Conservation (phyloP, 2,329 filamentous ascomycete genomes). For the Zymoseptoria ardabiliae region DNA sequence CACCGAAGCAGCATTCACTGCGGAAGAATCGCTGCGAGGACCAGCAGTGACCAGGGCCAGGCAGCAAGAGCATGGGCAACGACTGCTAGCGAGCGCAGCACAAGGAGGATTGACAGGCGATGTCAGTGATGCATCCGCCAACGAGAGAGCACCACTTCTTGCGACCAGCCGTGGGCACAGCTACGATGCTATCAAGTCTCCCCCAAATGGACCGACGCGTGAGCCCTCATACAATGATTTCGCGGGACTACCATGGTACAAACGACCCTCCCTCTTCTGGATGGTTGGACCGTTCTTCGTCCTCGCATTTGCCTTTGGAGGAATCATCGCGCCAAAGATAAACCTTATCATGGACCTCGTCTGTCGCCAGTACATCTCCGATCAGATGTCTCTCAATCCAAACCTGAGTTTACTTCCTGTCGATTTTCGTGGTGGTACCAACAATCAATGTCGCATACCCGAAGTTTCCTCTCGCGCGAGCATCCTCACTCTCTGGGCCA, state of each 20-base stretch:
- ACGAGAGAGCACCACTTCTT: background rate
- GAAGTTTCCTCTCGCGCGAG: conserved; percentile 72
- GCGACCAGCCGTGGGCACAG: background rate
- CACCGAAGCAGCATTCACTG: background rate
- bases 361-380: conserved; percentile 73
- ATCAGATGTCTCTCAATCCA: conserved; percentile 54
- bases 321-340: conserved; percentile 75
- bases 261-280: conserved; percentile 66
- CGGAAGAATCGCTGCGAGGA: background rate
- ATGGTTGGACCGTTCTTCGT: conserved; percentile 71
- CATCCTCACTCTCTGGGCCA: conserved; percentile 69
- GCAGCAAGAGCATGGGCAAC: background rate
- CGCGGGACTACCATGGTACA: conserved; percentile 54
- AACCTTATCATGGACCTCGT: conserved; percentile 80
- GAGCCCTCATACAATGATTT: conserved; percentile 43
- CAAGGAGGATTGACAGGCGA: background rate
- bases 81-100: background rate
- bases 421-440: conserved; percentile 55
- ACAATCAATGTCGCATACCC: conserved; percentile 71
- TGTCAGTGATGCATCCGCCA: background rate
- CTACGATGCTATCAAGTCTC: background rate
- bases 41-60: background rate
- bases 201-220: background rate
- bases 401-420: conserved; percentile 56
- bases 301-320: conserved; percentile 80